Conservation (phyloP, 2,329 filamentous ascomycete species). For the Arthrobotrys megalospora region DNA sequence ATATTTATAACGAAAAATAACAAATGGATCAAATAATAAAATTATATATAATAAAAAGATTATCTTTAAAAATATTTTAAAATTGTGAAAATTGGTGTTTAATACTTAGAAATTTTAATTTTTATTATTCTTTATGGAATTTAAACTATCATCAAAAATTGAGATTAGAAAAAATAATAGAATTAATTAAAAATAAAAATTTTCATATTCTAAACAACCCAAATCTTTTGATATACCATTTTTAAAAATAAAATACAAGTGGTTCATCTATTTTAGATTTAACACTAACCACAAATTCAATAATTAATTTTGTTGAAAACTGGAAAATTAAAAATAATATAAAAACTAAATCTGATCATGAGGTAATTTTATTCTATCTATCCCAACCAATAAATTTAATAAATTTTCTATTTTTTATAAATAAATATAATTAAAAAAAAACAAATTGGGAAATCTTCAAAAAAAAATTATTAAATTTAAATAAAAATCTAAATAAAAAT, state of each 20-base stretch:
- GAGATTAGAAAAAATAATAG: slow-evolving; percentile 1
- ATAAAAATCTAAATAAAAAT: slow-evolving; percentile 15
- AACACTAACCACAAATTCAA: slow-evolving; percentile 9
- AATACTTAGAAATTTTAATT: slow-evolving; percentile 1
- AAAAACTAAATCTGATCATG: too few relatives aligned
- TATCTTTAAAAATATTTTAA: slow-evolving; percentile 5
- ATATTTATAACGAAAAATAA: slow-evolving; percentile 1
- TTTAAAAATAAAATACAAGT: slow-evolving; percentile 8
- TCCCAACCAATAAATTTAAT: not conserved
- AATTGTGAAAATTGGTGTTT: not conserved
- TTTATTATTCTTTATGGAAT: not conserved
- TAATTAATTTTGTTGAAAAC: slow-evolving; percentile 14
- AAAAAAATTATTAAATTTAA: not conserved
- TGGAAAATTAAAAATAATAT: not conserved
- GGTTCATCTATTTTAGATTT: not conserved
- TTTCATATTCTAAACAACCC: too few relatives aligned
- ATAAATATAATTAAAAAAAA: not conserved
- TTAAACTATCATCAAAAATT: not conserved
- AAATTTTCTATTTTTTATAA: not conserved
- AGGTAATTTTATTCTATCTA: too few relatives aligned
- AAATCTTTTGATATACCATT: too few relatives aligned
- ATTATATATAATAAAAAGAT: slow-evolving; percentile 7
- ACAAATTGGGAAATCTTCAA: too few relatives aligned
- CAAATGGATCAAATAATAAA: too few relatives aligned
- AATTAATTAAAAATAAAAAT: slow-evolving; percentile 14